These are phyloP conservation scores for Wickerhamomyces sydowiorum DNA, from an alignment of 805 yeast genomes.

Conservation along the genomic window DNA sequence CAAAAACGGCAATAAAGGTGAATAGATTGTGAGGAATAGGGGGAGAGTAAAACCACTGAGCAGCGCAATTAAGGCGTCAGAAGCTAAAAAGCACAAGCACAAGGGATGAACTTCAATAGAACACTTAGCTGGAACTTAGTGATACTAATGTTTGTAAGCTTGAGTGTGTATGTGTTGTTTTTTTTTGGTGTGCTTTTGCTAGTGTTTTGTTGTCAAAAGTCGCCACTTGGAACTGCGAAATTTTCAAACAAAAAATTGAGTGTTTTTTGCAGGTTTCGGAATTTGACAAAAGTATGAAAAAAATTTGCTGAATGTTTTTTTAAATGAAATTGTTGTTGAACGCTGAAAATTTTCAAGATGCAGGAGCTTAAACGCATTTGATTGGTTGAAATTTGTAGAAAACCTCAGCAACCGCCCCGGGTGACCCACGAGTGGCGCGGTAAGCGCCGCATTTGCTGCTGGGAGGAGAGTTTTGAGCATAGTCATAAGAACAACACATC, in stretches of 20 bases:
- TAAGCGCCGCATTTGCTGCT: background rate
- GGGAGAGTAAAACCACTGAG: slow-evolving; percentile 18
- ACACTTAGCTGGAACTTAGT: background rate
- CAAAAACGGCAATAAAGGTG: background rate
- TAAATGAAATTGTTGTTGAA: background rate
- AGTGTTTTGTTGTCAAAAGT: too few species aligned
- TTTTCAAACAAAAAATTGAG: too few species aligned
- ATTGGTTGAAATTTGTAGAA: background rate
- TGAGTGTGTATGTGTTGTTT: too few species aligned
- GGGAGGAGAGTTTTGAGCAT: background rate
- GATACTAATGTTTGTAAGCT: too few species aligned
- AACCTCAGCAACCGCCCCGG: background rate
- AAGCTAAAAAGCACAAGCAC: background rate
- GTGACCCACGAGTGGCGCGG: background rate
- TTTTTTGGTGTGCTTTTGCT: too few species aligned
- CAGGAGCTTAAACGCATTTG: background rate
- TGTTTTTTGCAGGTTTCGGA: too few species aligned
- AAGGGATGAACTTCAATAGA: background rate
- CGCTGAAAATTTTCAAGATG: background rate
- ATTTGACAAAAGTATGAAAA: too few species aligned
- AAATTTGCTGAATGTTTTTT: background rate
- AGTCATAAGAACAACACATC: background rate
- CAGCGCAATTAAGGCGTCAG: slow-evolving; percentile 28
- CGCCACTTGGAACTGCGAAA: too few species aligned
- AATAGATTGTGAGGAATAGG: background rate